Evolutionary conservation across 257 asterid species (phyloP), one percentile per base, ranked within the genome.

Genomic region (Primulina eburnea): DNA sequence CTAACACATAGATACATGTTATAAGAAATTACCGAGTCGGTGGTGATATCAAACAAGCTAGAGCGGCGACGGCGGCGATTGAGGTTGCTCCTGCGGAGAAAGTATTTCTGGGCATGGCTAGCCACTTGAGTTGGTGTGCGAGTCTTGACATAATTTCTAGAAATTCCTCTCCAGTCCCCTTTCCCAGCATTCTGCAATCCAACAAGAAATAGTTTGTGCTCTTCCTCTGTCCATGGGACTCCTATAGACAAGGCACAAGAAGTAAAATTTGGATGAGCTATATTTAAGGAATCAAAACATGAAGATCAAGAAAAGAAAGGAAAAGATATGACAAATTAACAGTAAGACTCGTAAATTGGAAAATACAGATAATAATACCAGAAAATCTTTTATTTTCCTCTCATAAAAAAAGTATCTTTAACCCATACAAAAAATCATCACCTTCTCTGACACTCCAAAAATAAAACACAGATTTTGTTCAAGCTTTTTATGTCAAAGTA

Each of bases 81-180:
- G 57, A 82, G 74, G 75, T 90, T 90, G 75, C 57, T 86, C 53
- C 84, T 84, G 71, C 98, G 95, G 72, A 88, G 88, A 73, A 83
- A 92, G 81, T 92, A 82, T 71, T 92, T 92, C 80, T 92, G 98
- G 69, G 96, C 96, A 78, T 92, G 98, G 74, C 98, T 92, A 2
- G 98, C 98, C 2, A 92, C 98, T 79, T 92, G 98, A 2, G 98
- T 92, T 29, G 98, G 96, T 1, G 98, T 88, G 34, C 97, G 94
- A 68, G 92, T 86, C 76, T 88, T 92, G 59, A 92, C 97, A 40
- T 82, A 92, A 63, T 90, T 92, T 75, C 88, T 79, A 4, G 98
- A 92, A 63, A 92, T 92, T 60, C 96, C 96, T 80, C 90, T 88
- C 96, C 96, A 89, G 57, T 92, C 96, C 34, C 98, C 97, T 77